Conservation (phyloP, 768 basidiomycete species). For the Boletus reticulatus region DNA sequence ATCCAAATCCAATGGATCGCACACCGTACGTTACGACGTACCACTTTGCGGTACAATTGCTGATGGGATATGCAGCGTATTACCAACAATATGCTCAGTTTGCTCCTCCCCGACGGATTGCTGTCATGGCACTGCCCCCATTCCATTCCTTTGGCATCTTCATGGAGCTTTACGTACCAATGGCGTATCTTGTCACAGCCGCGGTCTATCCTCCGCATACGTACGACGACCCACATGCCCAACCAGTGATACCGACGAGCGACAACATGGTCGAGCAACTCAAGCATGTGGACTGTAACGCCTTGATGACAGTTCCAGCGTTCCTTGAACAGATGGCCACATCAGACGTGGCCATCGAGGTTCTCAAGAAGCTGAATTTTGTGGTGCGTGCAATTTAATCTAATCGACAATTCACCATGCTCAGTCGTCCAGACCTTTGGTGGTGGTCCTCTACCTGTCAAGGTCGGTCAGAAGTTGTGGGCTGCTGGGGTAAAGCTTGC, state of each 20-base stretch:
- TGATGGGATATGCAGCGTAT: conserved; percentile 4
- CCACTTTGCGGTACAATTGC: not conserved
- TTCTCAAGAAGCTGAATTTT: conserved; percentile 23
- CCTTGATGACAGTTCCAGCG: conserved; percentile 36
- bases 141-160: conserved; percentile 26
- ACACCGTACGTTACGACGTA: conserved; percentile 29
- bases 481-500: conserved; percentile 33
- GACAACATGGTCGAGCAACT: conserved; percentile 39
- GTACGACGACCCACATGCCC: conserved; percentile 12
- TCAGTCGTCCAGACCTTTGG: conserved; percentile 30
- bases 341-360: conserved; percentile 21
- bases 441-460: conserved; percentile 38
- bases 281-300: conserved; percentile 25
- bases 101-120: conserved; percentile 18
- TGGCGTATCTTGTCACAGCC: conserved; percentile 13
- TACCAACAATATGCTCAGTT: not conserved
- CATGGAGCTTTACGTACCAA: conserved; percentile 15
- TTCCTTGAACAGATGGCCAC: conserved; percentile 38
- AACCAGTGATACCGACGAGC: conserved; percentile 38
- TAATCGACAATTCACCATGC: too few species aligned
- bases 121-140: conserved; percentile 25
- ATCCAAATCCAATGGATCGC: conserved; percentile 34
- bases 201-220: conserved; percentile 30
- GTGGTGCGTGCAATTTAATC: conserved; percentile 26
- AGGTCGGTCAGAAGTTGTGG: conserved; percentile 33